These are phyloP conservation scores for Monosporascus sp. DNA, from an alignment of 2,329 filamentous ascomycete species.

Conservation along the genomic window DNA sequence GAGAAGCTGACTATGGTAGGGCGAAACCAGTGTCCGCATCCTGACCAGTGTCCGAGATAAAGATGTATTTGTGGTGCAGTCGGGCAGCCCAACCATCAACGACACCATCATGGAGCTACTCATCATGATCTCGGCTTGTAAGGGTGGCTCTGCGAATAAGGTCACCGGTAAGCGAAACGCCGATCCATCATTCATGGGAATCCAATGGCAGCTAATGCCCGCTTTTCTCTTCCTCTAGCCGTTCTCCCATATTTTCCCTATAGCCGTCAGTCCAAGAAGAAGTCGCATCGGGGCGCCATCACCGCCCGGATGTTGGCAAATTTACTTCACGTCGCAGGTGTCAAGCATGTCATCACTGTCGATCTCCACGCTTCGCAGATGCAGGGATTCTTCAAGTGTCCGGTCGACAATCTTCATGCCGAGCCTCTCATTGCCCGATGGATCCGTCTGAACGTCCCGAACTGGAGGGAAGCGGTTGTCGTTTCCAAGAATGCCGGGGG, in stretches of 20 bases:
- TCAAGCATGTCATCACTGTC: conserved; percentile 96
- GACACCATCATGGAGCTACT: conserved; percentile 98
- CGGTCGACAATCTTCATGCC: conserved; percentile 94
- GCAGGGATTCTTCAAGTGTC: conserved; percentile 98
- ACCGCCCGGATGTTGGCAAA: conserved; percentile 97
- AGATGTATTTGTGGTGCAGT: conserved; percentile 98
- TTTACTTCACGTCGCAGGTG: conserved; percentile 84
- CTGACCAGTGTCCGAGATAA: conserved; percentile 83
- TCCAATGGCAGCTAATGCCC: conserved; percentile 8
- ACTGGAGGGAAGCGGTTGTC: conserved; percentile 88
- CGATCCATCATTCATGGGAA: neutral
- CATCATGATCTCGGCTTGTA: conserved; percentile 98
- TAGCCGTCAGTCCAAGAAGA: conserved; percentile 98
- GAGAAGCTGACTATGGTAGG: conserved; percentile 35
- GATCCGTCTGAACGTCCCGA: conserved; percentile 82
- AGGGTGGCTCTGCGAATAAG: conserved; percentile 93
- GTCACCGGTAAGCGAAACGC: conserved; percentile 68
- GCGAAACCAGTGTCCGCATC: conserved; percentile 65
- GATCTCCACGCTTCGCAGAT: conserved; percentile 97
- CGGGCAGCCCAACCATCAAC: conserved; percentile 91
- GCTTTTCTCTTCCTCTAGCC: conserved; percentile 41
- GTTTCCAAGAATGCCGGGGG: conserved; percentile 98
- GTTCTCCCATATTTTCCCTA: conserved; percentile 97
- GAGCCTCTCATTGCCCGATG: conserved; percentile 93
- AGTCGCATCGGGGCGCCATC: conserved; percentile 91